Percentiles rank a stretch among this genome's conserved stretches.
Evolutionary conservation across 768 basidiomycete species (phyloP).

Genomic region (Agrocybe praecox): DNA sequence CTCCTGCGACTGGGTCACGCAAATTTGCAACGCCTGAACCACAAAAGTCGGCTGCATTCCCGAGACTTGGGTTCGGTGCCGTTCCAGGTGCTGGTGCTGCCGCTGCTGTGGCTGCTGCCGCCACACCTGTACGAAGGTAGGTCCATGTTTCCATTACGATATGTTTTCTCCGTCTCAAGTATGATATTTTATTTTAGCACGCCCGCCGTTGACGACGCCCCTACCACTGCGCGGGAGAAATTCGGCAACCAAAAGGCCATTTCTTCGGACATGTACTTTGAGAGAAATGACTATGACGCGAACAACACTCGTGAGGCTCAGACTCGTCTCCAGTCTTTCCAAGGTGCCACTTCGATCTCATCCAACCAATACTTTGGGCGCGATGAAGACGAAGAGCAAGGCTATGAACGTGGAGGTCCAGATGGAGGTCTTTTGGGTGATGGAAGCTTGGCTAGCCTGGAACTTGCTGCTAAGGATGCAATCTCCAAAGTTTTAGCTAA

Average conservation of each 20-base stretch:
- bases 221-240: conserved; percentile 84
- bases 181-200: conserved; percentile 11
- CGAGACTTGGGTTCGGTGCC: conserved; percentile 84
- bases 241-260: conserved; percentile 95
- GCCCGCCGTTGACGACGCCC: conserved; percentile 54
- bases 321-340: conserved; percentile 79
- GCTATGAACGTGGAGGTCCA: conserved; percentile 38
- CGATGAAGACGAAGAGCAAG: conserved; percentile 71
- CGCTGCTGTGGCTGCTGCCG: conserved; percentile 43
- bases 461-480: conserved; percentile 73
- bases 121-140: conserved; percentile 35
- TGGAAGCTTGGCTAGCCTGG: conserved; percentile 60
- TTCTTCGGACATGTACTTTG: conserved; percentile 98
- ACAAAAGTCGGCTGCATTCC: conserved; percentile 49
- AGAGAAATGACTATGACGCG: conserved; percentile 85
- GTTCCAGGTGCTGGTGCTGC: conserved; percentile 65
- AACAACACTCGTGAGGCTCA: conserved; percentile 73
- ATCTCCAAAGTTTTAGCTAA: conserved; percentile 75
- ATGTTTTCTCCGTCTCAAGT: background rate
- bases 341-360: conserved; percentile 91
- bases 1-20: conserved; percentile 12
- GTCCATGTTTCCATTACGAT: background rate
- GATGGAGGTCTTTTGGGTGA: conserved; percentile 44
- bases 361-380: conserved; percentile 97
- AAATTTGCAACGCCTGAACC: conserved; percentile 22